Evolutionary conservation across 768 basidiomycete species (phyloP).

Genomic region (Tricholoma bakamatsutake): DNA sequence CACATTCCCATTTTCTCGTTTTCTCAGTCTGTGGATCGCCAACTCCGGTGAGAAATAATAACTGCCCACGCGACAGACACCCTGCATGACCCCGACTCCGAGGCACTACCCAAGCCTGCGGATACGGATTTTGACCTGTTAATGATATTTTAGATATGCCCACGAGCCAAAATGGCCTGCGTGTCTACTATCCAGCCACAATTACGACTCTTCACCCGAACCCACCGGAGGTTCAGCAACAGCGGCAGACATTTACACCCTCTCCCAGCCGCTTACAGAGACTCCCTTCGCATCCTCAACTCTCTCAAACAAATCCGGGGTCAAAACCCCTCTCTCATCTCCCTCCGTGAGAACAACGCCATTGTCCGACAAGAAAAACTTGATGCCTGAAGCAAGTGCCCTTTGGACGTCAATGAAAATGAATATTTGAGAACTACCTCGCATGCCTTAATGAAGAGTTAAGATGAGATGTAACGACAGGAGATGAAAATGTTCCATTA

Average conservation of each 20-base stretch:
- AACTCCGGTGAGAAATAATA: too few species aligned
- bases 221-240: background rate
- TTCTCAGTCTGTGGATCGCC: too few species aligned
- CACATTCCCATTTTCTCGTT: too few species aligned
- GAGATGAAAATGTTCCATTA: conserved; percentile 26
- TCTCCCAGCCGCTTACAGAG: conserved; percentile 29
- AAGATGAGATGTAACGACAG: background rate
- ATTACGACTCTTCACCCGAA: background rate
- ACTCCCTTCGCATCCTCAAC: conserved; percentile 50
- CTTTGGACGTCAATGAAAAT: conserved; percentile 76
- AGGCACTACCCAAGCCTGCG: too few species aligned
- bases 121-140: too few species aligned
- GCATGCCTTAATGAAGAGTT: conserved; percentile 56
- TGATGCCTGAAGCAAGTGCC: conserved; percentile 61
- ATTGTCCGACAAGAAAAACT: conserved; percentile 77
- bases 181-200: too few species aligned
- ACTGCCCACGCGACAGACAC: too few species aligned
- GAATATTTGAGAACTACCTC: conserved; percentile 67
- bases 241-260: background rate
- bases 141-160: too few species aligned
- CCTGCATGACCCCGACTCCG: too few species aligned
- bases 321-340: conserved; percentile 53
- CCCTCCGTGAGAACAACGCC: conserved; percentile 88
- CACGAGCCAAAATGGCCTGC: too few species aligned
- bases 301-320: conserved; percentile 57